These are phyloP conservation scores for Thielaviopsis musarum DNA, from an alignment of 2,329 filamentous ascomycete species.

Conservation along the genomic window DNA sequence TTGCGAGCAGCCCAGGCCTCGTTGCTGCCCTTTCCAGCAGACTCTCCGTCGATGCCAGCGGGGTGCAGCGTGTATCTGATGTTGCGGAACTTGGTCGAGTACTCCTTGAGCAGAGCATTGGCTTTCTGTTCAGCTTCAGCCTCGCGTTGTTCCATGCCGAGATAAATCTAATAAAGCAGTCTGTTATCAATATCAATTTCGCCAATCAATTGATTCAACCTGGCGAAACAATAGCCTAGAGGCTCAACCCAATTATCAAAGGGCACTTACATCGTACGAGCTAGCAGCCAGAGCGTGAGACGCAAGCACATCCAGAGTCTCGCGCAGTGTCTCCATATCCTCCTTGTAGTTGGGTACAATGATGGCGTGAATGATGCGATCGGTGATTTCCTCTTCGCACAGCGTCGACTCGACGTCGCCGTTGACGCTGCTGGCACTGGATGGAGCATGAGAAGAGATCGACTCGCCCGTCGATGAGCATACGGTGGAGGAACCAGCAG, in stretches of 20 bases:
- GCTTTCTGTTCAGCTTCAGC: conserved; percentile 44
- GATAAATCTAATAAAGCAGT: conserved; percentile 36
- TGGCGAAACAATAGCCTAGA: background rate
- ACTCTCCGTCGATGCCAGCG: conserved; percentile 45
- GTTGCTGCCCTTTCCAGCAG: conserved; percentile 61
- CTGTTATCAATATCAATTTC: background rate
- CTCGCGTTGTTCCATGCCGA: conserved; percentile 59
- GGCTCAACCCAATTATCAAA: background rate
- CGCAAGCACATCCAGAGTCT: conserved; percentile 52
- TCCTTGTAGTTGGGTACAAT: conserved; percentile 62
- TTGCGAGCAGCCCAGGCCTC: conserved; percentile 53
- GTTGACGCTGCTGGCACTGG: conserved; percentile 32
- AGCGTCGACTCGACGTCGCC: conserved; percentile 23
- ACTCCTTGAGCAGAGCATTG: conserved; percentile 41
- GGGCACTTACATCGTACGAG: conserved; percentile 49
- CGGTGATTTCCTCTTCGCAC: conserved; percentile 22
- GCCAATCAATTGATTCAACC: no score
- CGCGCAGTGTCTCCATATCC: conserved; percentile 48
- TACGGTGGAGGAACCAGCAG: background rate
- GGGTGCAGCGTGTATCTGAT: conserved; percentile 55
- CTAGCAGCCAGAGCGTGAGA: conserved; percentile 45
- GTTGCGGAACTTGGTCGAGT: conserved; percentile 45
- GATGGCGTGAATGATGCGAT: conserved; percentile 42
- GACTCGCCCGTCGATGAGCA: conserved; percentile 28
- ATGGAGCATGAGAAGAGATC: conserved; percentile 27